Evolutionary conservation across 768 basidiomycete species (phyloP), one percentile per base, ranked within the genome.

Genomic region (Trametes gibbosa): DNA sequence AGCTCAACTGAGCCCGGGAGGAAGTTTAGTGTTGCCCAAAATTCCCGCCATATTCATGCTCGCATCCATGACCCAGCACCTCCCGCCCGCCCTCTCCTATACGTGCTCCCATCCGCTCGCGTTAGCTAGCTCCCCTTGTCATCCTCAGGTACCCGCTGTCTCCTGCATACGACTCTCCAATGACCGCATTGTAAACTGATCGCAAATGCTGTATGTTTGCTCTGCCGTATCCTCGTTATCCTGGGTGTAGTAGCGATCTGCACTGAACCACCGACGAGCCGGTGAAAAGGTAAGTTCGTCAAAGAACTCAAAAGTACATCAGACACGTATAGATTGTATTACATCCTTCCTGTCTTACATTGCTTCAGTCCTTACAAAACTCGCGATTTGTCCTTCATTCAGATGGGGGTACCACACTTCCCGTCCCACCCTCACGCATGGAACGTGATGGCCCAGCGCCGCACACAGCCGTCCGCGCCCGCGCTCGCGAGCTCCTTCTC

Each of bases 381-480:
- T n/a, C n/a, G n/a, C n/a, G n/a, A n/a, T n/a, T 19, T 42, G 24
- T 17, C 41, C 27, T 27, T 41, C 29, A 10, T 32, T 14, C 37
- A 39, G 13, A 14, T 14, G 7, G 37, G 10, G 5, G 10, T 10
- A 39, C 37, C 37, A 14, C 37, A 4, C 17, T 39, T 24, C 24
- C 23, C n/a, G 19, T 19, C 29, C 1, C 4, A 32, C 13, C 35
- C 35, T 66, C 47, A 73, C 19, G 59, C 56, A 58, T 76, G 75
- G 68, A 78, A 77, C 24, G 63, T 79, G 29, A 90, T 76, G 40
- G 84, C 80, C 87, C 89, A 95, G 3, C 81, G 74, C 66, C 89
- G 80, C 29, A 90, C 84, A 69, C 87, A 89, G 5, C 81, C 90
- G 75, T 98, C 95, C 25, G 89, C 87, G 5, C 95, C 95, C 10